Percentiles rank a stretch among this genome's conserved stretches.
Evolutionary conservation across 257 asterid species (phyloP).

Genomic region (Salvia hispanica): DNA sequence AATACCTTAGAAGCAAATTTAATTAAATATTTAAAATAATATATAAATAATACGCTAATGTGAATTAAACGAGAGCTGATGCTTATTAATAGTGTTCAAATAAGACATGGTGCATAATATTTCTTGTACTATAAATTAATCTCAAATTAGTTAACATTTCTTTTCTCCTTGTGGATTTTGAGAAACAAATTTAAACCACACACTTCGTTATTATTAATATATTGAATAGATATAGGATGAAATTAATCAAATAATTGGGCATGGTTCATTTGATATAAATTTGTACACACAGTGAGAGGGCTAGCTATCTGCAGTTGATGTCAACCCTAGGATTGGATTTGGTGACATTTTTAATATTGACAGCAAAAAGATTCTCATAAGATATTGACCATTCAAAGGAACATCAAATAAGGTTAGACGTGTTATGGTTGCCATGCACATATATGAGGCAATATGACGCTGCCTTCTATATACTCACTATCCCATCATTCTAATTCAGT

Average conservation of each 20-base stretch:
- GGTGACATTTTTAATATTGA: slow-evolving; percentile 41
- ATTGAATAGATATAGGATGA: too few relatives aligned
- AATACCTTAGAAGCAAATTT: too few relatives aligned
- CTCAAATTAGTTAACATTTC: too few relatives aligned
- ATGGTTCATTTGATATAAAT: slow-evolving; percentile 5
- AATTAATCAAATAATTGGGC: not conserved
- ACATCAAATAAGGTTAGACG: slow-evolving; percentile 53
- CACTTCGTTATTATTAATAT: too few relatives aligned
- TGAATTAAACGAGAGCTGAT: too few relatives aligned
- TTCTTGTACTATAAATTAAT: too few relatives aligned
- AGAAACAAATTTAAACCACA: too few relatives aligned
- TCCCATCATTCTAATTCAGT: slow-evolving; percentile 6
- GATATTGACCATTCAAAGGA: slow-evolving; percentile 80
- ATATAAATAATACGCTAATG: too few relatives aligned
- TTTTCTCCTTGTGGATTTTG: too few relatives aligned
- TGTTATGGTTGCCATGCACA: slow-evolving; percentile 62
- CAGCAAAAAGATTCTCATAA: slow-evolving; percentile 68
- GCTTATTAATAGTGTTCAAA: too few relatives aligned
- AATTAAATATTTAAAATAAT: too few relatives aligned
- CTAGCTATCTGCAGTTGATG: slow-evolving; percentile 38
- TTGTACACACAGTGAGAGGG: slow-evolving; percentile 27
- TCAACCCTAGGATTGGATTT: slow-evolving; percentile 45
- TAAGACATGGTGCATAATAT: too few relatives aligned
- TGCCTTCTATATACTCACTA: slow-evolving; percentile 25
- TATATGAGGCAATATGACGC: slow-evolving; percentile 43